These are phyloP conservation scores for Vigna mungo DNA, from an alignment of 306 rosid species.

Conservation along the genomic window DNA sequence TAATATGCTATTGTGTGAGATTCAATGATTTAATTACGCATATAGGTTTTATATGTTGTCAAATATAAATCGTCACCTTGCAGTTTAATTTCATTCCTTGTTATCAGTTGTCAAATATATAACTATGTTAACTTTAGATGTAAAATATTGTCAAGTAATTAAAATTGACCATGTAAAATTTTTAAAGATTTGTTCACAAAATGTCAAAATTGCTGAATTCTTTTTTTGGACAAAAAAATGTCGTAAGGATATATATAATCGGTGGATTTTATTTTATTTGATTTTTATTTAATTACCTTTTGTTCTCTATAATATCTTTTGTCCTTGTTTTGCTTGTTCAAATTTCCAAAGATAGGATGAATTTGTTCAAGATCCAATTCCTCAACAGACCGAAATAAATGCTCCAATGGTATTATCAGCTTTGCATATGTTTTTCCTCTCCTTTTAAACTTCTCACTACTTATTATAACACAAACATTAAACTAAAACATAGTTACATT, in stretches of 20 bases:
- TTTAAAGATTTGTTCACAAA: no score
- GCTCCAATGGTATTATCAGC: slow-evolving; percentile 26
- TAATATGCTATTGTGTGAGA: no score
- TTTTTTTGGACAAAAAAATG: background rate
- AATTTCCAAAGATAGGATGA: slow-evolving; percentile 37
- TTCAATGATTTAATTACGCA: no score
- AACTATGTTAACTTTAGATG: no score
- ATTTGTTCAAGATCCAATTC: slow-evolving; percentile 44
- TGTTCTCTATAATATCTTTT: background rate
- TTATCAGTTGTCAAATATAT: no score
- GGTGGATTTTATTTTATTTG: background rate
- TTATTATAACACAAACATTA: background rate
- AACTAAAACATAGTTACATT: slow-evolving; percentile 21
- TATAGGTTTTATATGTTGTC: no score
- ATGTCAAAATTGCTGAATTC: no score
- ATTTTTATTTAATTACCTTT: no score
- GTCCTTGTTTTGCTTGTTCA: slow-evolving; percentile 45
- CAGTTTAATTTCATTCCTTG: no score
- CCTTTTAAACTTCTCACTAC: background rate
- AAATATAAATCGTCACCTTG: no score
- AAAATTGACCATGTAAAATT: no score
- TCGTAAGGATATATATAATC: background rate
- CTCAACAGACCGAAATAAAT: slow-evolving; percentile 29
- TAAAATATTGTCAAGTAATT: no score
- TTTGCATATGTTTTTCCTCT: background rate